Evolutionary conservation across 1,284 basidiomycete species (phyloP).

Genomic region (Xanthoconium separans): DNA sequence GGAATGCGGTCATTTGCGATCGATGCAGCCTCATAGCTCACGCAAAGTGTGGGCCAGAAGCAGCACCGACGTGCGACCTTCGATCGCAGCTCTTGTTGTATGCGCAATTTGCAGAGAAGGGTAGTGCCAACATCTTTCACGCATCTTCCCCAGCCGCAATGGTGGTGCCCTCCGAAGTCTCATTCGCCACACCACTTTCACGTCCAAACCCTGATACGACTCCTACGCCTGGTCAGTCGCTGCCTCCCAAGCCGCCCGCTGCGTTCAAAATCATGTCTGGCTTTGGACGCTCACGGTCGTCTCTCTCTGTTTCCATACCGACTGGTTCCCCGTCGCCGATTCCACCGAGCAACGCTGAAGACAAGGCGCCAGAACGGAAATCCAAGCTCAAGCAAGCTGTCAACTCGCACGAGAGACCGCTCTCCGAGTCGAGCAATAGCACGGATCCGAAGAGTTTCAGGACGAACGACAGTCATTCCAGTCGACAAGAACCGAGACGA

Average conservation of each 20-base stretch:
- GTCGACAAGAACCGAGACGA: conserved; percentile 32
- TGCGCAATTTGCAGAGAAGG: conserved; percentile 70
- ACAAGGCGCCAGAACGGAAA: conserved; percentile 32
- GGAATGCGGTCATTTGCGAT: conserved; percentile 84
- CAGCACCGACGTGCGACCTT: conserved; percentile 80
- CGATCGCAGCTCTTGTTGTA: conserved; percentile 72
- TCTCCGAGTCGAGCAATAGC: conserved; percentile 50
- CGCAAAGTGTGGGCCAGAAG: conserved; percentile 71
- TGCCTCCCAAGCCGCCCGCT: conserved; percentile 46
- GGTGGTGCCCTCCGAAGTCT: conserved; percentile 54
- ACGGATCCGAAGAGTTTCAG: conserved; percentile 48
- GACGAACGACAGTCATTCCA: conserved; percentile 38
- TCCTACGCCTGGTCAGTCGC: conserved; percentile 28
- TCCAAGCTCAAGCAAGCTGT: conserved; percentile 35
- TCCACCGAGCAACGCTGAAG: conserved; percentile 19
- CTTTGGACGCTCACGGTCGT: conserved; percentile 62
- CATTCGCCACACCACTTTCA: conserved; percentile 45
- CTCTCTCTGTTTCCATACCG: conserved; percentile 26
- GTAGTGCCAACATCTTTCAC: conserved; percentile 52
- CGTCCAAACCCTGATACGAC: conserved; percentile 51
- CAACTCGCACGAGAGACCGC: conserved; percentile 41
- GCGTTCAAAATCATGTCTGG: conserved; percentile 62
- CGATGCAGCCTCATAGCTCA: conserved; percentile 90
- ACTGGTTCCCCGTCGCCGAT: conserved; percentile 31
- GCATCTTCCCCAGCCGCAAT: conserved; percentile 28